Evolutionary conservation across 2,329 filamentous ascomycete species (phyloP).

Genomic region (Didymella segeticola): DNA sequence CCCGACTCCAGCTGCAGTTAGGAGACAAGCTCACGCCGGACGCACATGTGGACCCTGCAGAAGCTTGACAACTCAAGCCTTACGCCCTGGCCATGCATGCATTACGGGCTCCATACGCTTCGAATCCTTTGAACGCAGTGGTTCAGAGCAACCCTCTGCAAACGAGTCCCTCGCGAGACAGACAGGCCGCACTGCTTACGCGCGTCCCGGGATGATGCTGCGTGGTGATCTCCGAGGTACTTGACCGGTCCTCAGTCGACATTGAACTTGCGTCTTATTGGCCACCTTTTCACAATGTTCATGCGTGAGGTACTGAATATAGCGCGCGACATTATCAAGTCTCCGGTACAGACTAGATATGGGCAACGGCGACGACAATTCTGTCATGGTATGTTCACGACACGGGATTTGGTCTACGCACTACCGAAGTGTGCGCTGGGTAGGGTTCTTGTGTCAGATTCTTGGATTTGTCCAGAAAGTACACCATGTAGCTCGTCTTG

Average conservation of each 20-base stretch:
- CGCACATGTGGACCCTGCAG: not conserved
- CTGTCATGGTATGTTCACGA: no score
- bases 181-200: not conserved
- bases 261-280: not conserved
- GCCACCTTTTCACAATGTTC: not conserved
- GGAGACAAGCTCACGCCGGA: not conserved
- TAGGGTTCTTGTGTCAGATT: no score
- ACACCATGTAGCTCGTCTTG: no score
- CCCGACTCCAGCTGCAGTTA: not conserved
- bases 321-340: not conserved
- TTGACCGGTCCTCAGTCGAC: not conserved
- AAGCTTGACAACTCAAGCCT: constrained; percentile 6
- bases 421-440: no score
- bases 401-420: no score
- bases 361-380: no score
- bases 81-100: not conserved
- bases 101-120: not conserved
- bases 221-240: not conserved
- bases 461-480: no score
- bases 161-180: no score
- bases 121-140: not conserved
- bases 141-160: not conserved
- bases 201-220: not conserved
- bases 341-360: no score
- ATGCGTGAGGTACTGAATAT: not conserved